Conservation (phyloP, 2,329 filamentous ascomycete species). For the Ophiostoma sp. region DNA sequence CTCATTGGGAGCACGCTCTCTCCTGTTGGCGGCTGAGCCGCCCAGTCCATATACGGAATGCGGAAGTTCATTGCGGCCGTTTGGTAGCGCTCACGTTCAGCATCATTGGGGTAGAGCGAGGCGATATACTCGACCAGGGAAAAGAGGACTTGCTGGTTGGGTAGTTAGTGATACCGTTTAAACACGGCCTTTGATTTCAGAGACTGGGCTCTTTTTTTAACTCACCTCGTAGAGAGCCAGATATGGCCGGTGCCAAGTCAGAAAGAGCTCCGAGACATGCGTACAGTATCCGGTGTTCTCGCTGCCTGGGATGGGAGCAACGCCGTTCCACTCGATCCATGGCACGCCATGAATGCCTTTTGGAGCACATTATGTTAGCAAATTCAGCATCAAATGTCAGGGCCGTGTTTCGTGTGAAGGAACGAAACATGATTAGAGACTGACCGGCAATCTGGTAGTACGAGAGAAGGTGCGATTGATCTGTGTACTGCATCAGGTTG, state of each 20-base stretch:
- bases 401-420: not conserved
- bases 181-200: not conserved
- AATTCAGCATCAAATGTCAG: too few relatives aligned
- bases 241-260: constrained; percentile 83
- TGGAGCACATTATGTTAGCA: not conserved
- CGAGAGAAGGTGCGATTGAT: constrained; percentile 64
- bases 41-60: constrained; percentile 63
- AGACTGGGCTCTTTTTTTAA: too few relatives aligned
- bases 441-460: constrained; percentile 78
- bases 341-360: constrained; percentile 80
- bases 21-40: constrained; percentile 49
- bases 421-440: constrained; percentile 33
- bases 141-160: constrained; percentile 43
- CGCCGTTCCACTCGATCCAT: constrained; percentile 55
- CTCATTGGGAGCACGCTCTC: constrained; percentile 51
- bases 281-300: constrained; percentile 70
- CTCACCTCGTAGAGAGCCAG: constrained; percentile 61
- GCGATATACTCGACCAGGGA: constrained; percentile 46
- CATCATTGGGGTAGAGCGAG: constrained; percentile 47
- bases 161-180: not conserved
- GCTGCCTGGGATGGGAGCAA: constrained; percentile 51
- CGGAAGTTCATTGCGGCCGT: constrained; percentile 53
- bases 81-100: constrained; percentile 48
- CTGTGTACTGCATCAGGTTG: constrained; percentile 67
- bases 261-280: constrained; percentile 72